Percentiles rank a stretch among this genome's conserved stretches.
Evolutionary conservation across 139 green algal species (phyloP).

Genomic region (Dunaliella sp.): DNA sequence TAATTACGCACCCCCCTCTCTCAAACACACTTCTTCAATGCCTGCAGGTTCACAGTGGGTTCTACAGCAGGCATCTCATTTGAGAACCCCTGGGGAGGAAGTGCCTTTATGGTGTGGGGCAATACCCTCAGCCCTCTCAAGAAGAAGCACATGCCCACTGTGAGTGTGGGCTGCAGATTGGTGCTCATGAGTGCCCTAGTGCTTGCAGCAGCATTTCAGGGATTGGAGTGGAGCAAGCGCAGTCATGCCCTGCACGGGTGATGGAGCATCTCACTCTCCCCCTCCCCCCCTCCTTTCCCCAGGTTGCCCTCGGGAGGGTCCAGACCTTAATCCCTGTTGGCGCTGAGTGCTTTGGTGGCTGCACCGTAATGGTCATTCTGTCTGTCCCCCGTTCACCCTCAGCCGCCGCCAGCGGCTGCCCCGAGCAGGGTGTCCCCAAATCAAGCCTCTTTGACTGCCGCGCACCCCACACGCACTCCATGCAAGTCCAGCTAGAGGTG

Average conservation of each 20-base stretch:
- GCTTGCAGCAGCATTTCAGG: no score
- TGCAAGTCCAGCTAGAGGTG: conserved; percentile 1
- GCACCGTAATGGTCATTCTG: conserved; percentile 20
- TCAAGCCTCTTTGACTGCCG: conserved; percentile 37
- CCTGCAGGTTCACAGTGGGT: background rate
- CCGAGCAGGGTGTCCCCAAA: no score
- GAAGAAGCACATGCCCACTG: background rate
- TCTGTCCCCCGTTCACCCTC: no score
- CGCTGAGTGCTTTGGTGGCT: conserved; percentile 33
- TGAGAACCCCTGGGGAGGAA: conserved; percentile 35
- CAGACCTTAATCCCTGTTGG: conserved; percentile 18
- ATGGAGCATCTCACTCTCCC: background rate
- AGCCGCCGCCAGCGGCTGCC: no score
- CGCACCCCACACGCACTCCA: conserved; percentile 2
- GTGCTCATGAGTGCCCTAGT: no score
- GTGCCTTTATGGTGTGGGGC: conserved; percentile 39
- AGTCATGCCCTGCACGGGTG: background rate
- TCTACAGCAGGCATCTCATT: conserved; percentile 7
- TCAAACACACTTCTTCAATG: no score
- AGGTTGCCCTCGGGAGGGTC: conserved; percentile 19
- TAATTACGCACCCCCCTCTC: no score
- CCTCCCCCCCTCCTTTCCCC: background rate
- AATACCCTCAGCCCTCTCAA: conserved; percentile 2
- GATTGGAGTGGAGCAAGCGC: no score
- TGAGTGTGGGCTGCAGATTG: no score